Percentiles rank a stretch among this genome's conserved stretches.
Evolutionary conservation across 1,284 basidiomycete genomes (phyloP).

Genomic region (Vanrija sp.): DNA sequence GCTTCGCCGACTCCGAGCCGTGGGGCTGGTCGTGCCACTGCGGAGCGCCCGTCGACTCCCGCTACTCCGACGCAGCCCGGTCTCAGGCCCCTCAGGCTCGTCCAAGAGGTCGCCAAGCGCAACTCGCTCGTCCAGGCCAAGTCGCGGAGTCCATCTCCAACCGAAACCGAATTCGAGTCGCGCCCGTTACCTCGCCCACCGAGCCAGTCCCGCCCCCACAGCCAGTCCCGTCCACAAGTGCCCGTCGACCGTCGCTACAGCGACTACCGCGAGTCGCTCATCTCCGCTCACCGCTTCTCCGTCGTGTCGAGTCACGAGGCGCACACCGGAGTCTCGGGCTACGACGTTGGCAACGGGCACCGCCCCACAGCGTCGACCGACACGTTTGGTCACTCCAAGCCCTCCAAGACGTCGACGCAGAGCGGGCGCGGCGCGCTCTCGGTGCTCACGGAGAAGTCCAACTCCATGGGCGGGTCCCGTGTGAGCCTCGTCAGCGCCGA

Average conservation of each 20-base stretch:
- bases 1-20: too few species aligned
- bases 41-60: too few species aligned
- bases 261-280: background rate
- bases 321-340: background rate
- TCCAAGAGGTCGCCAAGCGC: background rate
- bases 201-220: too few species aligned
- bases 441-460: too few species aligned
- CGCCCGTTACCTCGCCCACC: background rate
- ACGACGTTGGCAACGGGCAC: too few species aligned
- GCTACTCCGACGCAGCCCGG: background rate
- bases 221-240: too few species aligned
- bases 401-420: background rate
- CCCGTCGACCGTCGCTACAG: background rate
- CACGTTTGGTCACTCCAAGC: background rate
- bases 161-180: background rate
- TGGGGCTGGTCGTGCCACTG: too few species aligned
- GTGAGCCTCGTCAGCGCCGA: too few species aligned
- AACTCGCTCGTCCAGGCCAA: background rate
- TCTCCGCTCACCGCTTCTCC: background rate
- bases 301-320: background rate
- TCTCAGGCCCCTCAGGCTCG: background rate
- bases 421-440: too few species aligned
- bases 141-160: background rate
- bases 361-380: background rate
- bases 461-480: too few species aligned